Evolutionary conservation across 2,329 filamentous ascomycete species (phyloP), one percentile per base, ranked within the genome.

Genomic region (Alternaria alternata): DNA sequence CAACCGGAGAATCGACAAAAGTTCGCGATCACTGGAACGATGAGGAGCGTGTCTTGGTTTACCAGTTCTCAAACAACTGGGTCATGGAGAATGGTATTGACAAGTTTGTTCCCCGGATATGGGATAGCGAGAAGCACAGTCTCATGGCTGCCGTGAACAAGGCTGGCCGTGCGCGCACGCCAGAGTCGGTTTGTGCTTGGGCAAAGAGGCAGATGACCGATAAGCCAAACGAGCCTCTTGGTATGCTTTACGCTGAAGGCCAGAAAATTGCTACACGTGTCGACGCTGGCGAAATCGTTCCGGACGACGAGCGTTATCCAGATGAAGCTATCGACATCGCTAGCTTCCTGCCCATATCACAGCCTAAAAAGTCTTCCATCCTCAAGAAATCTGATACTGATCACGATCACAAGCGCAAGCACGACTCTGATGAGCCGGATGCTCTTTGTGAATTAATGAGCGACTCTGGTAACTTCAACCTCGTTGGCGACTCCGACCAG

Each of bases 221-320:
- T 7, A 38, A 47, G n/a, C 52, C 52, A 30, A 54, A 47, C 22
- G 32, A 24, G 52, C 52, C 52, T 14, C 22, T 54, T 1, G 52
- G 52, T 1, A 3, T 36, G 11, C 32, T 47, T 4, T 34, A 34
- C 4, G 12, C n/a, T 2, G 12, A 47, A 12, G 30, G 43, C 5
- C 20, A 47, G 22, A 47, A 26, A 11, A 4, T 47, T 5, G 30
- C 11, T 47, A 30, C 30, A 5, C 30, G 24, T 18, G 24, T 54
- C 3, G n/a, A 16, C 7, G 12, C 30, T 2, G 41, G 22, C 18
- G 18, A 16, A 18, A 9, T 0, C 7, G 5, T 54, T 5, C 22
- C 52, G 0, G 42, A 47, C 7, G 20, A 18, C 16, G 42, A 54
- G 20, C 52, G 42, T n/a, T 54, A 54, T 4, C 52, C 52, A 1